These are phyloP conservation scores for Buddleja alternifolia DNA, from an alignment of 257 asterid genomes.

Conservation along the genomic window DNA sequence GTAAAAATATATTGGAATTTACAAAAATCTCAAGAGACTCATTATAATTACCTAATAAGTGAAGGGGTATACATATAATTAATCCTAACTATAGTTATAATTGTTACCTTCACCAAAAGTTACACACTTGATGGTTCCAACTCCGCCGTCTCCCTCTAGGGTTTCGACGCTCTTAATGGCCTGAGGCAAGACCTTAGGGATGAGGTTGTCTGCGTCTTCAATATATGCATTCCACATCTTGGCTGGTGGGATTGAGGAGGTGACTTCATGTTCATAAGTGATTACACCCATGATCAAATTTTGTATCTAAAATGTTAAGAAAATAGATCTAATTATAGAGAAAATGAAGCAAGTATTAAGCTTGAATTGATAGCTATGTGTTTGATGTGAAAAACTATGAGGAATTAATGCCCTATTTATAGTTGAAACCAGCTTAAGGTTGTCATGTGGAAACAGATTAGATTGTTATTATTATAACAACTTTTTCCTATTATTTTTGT, in stretches of 20 bases:
- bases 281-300: conserved; percentile 42
- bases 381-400: neutral
- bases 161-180: conserved; percentile 48
- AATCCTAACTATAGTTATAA: too few relatives aligned
- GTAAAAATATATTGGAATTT: too few relatives aligned
- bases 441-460: neutral
- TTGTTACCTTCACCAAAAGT: conserved; percentile 48
- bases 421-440: conserved; percentile 20
- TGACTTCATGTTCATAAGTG: conserved; percentile 37
- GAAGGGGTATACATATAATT: too few relatives aligned
- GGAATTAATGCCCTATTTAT: conserved; percentile 19
- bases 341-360: neutral
- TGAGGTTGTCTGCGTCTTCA: conserved; percentile 51
- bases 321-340: neutral
- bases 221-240: conserved; percentile 52
- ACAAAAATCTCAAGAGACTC: too few relatives aligned
- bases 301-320: neutral
- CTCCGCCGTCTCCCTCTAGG: conserved; percentile 58
- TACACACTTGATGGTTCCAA: conserved; percentile 49
- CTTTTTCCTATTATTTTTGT: neutral
- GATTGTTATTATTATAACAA: neutral
- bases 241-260: conserved; percentile 46
- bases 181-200: conserved; percentile 50
- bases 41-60: too few relatives aligned
- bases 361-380: neutral